These are phyloP conservation scores for Geranomyces michiganensis DNA, from an alignment of 192 early-diverging fungal genomes.

Conservation along the genomic window DNA sequence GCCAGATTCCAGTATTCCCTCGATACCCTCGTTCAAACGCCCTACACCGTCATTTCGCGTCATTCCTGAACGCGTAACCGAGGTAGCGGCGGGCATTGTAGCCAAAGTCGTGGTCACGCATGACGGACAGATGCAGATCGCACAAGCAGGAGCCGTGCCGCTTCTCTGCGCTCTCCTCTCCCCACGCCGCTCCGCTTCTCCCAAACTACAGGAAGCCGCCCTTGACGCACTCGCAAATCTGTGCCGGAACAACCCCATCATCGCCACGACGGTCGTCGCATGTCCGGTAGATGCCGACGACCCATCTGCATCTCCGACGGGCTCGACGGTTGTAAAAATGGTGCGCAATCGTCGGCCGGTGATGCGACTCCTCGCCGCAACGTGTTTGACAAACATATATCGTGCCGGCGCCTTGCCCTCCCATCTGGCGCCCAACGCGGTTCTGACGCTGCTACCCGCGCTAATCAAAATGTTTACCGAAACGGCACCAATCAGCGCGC, in stretches of 20 bases:
- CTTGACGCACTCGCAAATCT: constrained; percentile 75
- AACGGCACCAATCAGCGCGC: constrained; percentile 31
- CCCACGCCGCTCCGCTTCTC: constrained; percentile 45
- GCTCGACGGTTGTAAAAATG: constrained; percentile 37
- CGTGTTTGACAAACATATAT: constrained; percentile 69
- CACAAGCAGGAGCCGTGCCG: constrained; percentile 57
- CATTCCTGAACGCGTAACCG: constrained; percentile 54
- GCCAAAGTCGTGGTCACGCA: constrained; percentile 61
- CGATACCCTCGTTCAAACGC: background rate
- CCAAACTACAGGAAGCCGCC: constrained; percentile 76
- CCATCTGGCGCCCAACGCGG: constrained; percentile 56
- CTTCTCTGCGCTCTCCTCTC: constrained; percentile 60
- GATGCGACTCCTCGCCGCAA: constrained; percentile 71
- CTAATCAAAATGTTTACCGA: constrained; percentile 72
- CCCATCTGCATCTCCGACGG: background rate
- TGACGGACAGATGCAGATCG: constrained; percentile 66
- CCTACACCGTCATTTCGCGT: background rate
- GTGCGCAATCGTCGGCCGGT: constrained; percentile 66
- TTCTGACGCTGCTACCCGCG: constrained; percentile 63
- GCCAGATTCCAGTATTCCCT: background rate
- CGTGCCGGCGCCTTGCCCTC: constrained; percentile 57
- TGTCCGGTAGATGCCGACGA: constrained; percentile 42
- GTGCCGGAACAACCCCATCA: constrained; percentile 60
- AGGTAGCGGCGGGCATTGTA: constrained; percentile 67
- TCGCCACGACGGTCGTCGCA: constrained; percentile 56